A percentile compares a stretch with the other conserved stretches of the same genome.
Evolutionary conservation across 2,329 filamentous ascomycete species (phyloP).

Genomic region (Colletotrichum coccodes): DNA sequence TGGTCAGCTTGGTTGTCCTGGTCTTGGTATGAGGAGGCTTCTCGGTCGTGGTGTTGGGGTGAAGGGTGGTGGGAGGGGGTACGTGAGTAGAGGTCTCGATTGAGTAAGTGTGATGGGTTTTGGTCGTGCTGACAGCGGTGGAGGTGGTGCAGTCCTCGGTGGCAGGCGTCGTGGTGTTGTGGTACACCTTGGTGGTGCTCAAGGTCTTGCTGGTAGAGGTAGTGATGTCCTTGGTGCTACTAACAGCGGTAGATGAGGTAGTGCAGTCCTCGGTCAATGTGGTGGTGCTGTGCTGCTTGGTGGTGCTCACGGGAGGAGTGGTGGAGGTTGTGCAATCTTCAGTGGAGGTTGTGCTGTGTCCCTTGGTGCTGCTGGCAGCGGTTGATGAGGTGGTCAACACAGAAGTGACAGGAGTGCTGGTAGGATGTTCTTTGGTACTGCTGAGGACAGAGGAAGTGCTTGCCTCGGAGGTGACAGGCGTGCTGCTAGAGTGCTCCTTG

Average conservation of each 20-base stretch:
- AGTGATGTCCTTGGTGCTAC: not conserved
- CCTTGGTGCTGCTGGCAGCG: not conserved
- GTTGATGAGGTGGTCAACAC: not conserved
- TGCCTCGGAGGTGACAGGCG: not conserved
- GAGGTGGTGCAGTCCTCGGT: not conserved
- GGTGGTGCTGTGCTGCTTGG: not conserved
- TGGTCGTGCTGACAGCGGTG: not conserved
- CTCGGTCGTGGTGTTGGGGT: constrained; percentile 3
- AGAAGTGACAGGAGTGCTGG: not conserved
- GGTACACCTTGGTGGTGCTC: not conserved
- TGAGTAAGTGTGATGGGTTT: not conserved
- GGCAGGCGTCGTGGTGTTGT: not conserved
- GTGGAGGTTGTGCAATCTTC: constrained; percentile 3
- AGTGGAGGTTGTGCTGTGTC: not conserved
- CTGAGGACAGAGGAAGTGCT: not conserved
- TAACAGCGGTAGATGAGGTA: not conserved
- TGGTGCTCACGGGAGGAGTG: not conserved
- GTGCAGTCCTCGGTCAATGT: not conserved
- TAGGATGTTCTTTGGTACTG: not conserved
- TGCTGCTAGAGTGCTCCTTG: not conserved
- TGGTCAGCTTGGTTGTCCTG: constrained; percentile 34
- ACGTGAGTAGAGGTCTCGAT: constrained; percentile 22
- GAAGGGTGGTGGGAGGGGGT: not conserved
- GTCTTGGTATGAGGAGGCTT: constrained; percentile 8
- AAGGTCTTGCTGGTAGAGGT: not conserved